Base-by-base conservation (phyloP, 2,329 filamentous ascomycete genomes). In the Calonectria honghensis region DNA sequence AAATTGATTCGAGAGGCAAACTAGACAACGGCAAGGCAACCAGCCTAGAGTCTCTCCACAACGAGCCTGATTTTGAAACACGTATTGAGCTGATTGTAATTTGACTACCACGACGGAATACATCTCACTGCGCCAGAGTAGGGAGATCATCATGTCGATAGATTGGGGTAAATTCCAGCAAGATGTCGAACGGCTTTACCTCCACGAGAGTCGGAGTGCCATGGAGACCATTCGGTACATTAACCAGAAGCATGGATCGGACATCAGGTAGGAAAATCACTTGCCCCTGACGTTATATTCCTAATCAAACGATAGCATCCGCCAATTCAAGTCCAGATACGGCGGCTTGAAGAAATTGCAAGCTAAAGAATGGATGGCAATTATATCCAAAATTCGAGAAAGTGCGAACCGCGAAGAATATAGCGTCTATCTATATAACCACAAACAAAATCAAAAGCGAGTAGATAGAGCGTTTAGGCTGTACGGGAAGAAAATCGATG, bases 311-410 rank as follows among this genome's bases (percentile, higher is more conserved):
- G 6, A 54, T 13, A 54, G 51, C 2, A 29, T 54, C 16, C 51
- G 51, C 10, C 51, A 54, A 9, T 54, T 54, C 29, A 54, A 54
- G 29, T 54, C 20, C 16, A 54, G 29, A 54, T 54, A 29, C 9
- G 7, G 51, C 20, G 51, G 51, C 10, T 9, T 54, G 51, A 54
- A 54, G 16, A 54, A 54, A n/a, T 35, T 54, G 29, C 51, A 54
- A 54, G 51, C 51, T 20, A 54, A 54, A 27, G 51, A 54, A 54
- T 54, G 51, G 51, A n/a, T 35, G 51, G 51, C 29, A 32, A 54
- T 54, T 18, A 54, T 54, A 20, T 32, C 14, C 27, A 6, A 32
- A 29, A 35, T 54, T 4, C 18, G 18, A 54, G 32, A 20, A 9
- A 54, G 6, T 2, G 6, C 4, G 6, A n/a, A 32, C 6, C 18